phyloP scores from a whole-genome alignment of 2,329 filamentous ascomycete genomes.

The Hypoxylon sp. region DNA sequence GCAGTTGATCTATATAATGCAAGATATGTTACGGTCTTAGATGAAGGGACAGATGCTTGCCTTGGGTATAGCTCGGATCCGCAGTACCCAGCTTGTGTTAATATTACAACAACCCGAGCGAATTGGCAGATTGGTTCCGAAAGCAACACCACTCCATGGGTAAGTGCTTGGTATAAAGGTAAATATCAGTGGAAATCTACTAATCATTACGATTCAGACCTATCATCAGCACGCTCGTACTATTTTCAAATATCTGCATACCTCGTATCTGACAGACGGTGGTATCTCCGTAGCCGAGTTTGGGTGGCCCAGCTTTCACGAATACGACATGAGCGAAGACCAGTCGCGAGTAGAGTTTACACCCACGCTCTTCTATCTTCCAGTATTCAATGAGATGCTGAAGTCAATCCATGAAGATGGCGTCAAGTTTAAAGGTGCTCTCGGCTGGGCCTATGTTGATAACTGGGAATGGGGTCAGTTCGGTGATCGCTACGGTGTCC shows the following conservation, averaged over 20 bases:
- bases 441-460: slow-evolving; percentile 68
- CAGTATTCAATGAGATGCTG: slow-evolving; percentile 68
- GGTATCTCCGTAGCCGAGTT: slow-evolving; percentile 69
- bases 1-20: slow-evolving; percentile 72
- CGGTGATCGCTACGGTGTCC: slow-evolving; percentile 67
- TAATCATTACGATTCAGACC: slow-evolving; percentile 1
- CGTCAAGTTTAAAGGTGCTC: slow-evolving; percentile 67
- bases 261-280: slow-evolving; percentile 66
- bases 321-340: slow-evolving; percentile 59
- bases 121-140: slow-evolving; percentile 53
- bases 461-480: slow-evolving; percentile 71
- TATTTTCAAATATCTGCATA: slow-evolving; percentile 69
- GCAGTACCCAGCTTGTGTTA: slow-evolving; percentile 67
- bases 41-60: slow-evolving; percentile 64
- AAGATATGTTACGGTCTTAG: slow-evolving; percentile 64
- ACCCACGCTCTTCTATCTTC: slow-evolving; percentile 68
- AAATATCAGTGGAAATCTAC: not conserved
- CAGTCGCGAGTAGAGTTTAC: slow-evolving; percentile 70
- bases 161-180: not conserved
- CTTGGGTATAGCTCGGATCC: slow-evolving; percentile 61
- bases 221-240: slow-evolving; percentile 10
- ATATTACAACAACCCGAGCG: not conserved
- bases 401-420: slow-evolving; percentile 71
- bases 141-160: slow-evolving; percentile 54
- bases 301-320: slow-evolving; percentile 69